Evolutionary conservation across 2,329 filamentous ascomycete species (phyloP).

Genomic region (Biscogniauxia mediterranea): DNA sequence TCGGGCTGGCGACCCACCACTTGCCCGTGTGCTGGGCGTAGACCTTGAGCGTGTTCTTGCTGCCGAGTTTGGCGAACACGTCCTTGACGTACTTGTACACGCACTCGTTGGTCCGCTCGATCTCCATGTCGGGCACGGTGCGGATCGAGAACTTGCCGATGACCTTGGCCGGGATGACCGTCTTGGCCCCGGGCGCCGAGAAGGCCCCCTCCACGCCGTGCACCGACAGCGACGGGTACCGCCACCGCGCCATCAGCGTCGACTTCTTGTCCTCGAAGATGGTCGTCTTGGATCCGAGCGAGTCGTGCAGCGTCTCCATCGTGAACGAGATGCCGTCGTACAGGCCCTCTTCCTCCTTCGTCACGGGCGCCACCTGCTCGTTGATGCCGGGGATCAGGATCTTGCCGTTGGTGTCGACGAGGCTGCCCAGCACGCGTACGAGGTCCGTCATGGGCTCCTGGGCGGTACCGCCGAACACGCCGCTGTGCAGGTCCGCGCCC

Average conservation of each 20-base stretch:
- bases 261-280: conserved; percentile 87
- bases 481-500: conserved; percentile 90
- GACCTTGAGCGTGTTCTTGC: conserved; percentile 87
- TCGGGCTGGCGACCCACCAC: conserved; percentile 97
- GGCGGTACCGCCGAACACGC: conserved; percentile 92
- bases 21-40: conserved; percentile 87
- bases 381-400: conserved; percentile 92
- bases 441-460: conserved; percentile 99
- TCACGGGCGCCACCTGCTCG: conserved; percentile 88
- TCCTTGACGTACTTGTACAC: conserved; percentile 83
- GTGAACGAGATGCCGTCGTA: conserved; percentile 91
- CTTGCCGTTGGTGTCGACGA: conserved; percentile 88
- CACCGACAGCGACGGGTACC: conserved; percentile 88
- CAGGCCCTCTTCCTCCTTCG: conserved; percentile 80
- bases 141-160: conserved; percentile 98
- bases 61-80: conserved; percentile 80
- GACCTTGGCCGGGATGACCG: conserved; percentile 97
- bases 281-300: conserved; percentile 82
- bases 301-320: conserved; percentile 93
- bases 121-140: conserved; percentile 97
- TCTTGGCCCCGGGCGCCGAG: conserved; percentile 91
- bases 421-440: conserved; percentile 72
- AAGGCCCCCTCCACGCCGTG: conserved; percentile 96
- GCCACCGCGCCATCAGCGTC: conserved; percentile 94
- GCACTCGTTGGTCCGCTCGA: conserved; percentile 78